Conservation (phyloP, 148 eudicot genomes). For the Rhododendron williamsianum region DNA sequence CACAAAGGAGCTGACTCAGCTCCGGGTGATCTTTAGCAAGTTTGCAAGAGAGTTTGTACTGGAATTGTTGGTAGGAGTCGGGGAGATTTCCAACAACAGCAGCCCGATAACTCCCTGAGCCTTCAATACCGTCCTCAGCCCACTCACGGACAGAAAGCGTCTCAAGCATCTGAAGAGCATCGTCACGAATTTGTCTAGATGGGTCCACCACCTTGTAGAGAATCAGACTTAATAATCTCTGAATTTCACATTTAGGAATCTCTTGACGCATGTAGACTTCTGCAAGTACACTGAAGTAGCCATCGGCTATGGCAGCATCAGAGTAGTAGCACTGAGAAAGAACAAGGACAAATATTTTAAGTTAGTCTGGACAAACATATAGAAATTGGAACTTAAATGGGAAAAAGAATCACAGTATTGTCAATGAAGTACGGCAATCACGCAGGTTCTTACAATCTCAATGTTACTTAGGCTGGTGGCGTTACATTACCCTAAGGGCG, state of each 20-base stretch:
- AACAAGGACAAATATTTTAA: background rate
- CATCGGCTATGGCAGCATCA: conserved; percentile 98
- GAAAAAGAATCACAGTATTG: background rate
- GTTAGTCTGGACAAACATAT: background rate
- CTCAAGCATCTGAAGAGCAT: conserved; percentile 99
- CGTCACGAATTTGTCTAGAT: conserved; percentile 97
- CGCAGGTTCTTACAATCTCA: conserved; percentile 8
- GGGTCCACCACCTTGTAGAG: conserved; percentile 99
- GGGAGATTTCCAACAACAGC: conserved; percentile 99
- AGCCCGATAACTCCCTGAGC: conserved; percentile 91
- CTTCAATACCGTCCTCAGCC: conserved; percentile 92
- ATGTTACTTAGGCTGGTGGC: background rate
- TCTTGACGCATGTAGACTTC: conserved; percentile 99
- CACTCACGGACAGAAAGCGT: conserved; percentile 94
- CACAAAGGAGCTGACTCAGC: conserved; percentile 94
- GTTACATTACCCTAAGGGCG: background rate
- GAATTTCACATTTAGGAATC: conserved; percentile 98
- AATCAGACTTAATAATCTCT: conserved; percentile 88
- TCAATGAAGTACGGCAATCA: background rate
- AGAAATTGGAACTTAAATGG: background rate
- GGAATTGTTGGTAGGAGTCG: conserved; percentile 97
- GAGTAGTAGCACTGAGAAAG: conserved; percentile 84
- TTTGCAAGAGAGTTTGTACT: conserved; percentile 96
- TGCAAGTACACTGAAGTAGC: conserved; percentile 97
- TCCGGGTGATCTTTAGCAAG: conserved; percentile 99